Percentiles rank a stretch among this genome's conserved stretches.
These are phyloP conservation scores for Xylariaceae sp. DNA, from an alignment of 2,329 filamentous ascomycete genomes.

Conservation along the genomic window DNA sequence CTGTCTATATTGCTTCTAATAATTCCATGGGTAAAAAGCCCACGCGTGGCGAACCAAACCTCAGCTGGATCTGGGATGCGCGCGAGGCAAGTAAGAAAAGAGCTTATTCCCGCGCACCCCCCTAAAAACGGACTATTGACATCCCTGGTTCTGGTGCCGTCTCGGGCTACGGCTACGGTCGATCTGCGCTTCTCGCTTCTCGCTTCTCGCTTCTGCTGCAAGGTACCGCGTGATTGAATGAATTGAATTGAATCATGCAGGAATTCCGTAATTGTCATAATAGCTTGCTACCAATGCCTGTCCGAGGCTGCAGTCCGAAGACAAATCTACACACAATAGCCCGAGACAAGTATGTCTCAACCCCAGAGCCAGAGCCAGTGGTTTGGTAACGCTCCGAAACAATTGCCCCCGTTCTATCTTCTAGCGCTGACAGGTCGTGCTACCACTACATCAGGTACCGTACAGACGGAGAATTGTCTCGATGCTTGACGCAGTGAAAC, in stretches of 20 bases:
- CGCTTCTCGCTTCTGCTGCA: conserved; percentile 14
- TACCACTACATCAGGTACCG: background rate
- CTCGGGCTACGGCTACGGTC: conserved; percentile 4
- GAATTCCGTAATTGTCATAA: background rate
- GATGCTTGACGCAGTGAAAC: conserved; percentile 20
- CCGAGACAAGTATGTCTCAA: conserved; percentile 20
- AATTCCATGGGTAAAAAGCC: background rate
- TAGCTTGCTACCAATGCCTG: background rate
- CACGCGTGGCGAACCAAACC: conserved; percentile 26
- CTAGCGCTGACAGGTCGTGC: conserved; percentile 12
- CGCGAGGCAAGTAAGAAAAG: background rate
- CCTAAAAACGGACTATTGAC: conserved; percentile 12
- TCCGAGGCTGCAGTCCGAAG: background rate
- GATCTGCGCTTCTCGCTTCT: conserved; percentile 15
- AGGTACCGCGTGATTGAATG: conserved; percentile 16
- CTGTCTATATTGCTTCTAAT: conserved; percentile 13
- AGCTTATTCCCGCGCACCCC: conserved; percentile 5
- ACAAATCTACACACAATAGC: background rate
- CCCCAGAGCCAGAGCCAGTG: conserved; percentile 6
- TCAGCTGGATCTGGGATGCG: conserved; percentile 20
- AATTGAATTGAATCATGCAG: conserved; percentile 15
- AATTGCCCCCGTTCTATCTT: background rate
- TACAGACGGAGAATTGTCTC: background rate
- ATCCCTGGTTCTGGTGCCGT: conserved; percentile 17
- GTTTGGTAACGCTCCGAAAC: conserved; percentile 16